phyloP scores from a whole-genome alignment of 495 filamentous ascomycete species.

The Lichenothelia convexa region DNA sequence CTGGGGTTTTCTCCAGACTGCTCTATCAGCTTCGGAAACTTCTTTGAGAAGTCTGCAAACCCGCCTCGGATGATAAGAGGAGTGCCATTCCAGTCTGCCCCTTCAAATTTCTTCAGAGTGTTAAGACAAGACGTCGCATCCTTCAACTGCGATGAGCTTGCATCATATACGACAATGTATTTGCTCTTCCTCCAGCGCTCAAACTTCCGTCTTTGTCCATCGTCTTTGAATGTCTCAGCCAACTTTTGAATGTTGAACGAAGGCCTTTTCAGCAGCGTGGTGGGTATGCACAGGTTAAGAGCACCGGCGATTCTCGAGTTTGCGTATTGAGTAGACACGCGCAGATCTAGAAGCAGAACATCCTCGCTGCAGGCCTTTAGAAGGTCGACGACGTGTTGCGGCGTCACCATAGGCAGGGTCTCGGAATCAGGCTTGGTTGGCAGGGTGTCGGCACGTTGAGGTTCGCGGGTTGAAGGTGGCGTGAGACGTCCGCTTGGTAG shows the following conservation, averaged over 20 bases:
- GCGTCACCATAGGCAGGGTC: conserved; percentile 35
- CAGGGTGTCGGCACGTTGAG: conserved; percentile 37
- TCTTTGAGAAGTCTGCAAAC: conserved; percentile 30
- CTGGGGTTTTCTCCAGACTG: conserved; percentile 22
- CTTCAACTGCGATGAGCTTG: conserved; percentile 50
- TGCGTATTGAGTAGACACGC: conserved; percentile 67
- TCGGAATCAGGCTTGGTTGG: conserved; percentile 29
- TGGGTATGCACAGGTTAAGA: conserved; percentile 87
- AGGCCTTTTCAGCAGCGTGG: conserved; percentile 74
- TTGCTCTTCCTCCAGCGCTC: conserved; percentile 52
- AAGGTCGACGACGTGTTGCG: conserved; percentile 45
- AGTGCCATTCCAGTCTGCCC: conserved; percentile 63
- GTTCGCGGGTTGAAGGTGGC: conserved; percentile 16
- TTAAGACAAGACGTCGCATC: conserved; percentile 64
- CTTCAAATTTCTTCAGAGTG: conserved; percentile 79
- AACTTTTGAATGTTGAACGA: conserved; percentile 87
- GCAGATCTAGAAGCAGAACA: conserved; percentile 67
- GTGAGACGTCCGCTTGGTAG: conserved; percentile 16
- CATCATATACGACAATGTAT: conserved; percentile 77
- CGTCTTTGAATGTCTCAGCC: conserved; percentile 66
- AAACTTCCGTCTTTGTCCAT: conserved; percentile 56
- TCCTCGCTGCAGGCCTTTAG: conserved; percentile 37
- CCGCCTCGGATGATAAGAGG: conserved; percentile 48
- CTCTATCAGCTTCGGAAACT: conserved; percentile 29
- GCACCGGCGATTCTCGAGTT: conserved; percentile 57